Evolutionary conservation across 352 stramenopile genomes (phyloP).

Genomic region (Aphanomyces invadans): DNA sequence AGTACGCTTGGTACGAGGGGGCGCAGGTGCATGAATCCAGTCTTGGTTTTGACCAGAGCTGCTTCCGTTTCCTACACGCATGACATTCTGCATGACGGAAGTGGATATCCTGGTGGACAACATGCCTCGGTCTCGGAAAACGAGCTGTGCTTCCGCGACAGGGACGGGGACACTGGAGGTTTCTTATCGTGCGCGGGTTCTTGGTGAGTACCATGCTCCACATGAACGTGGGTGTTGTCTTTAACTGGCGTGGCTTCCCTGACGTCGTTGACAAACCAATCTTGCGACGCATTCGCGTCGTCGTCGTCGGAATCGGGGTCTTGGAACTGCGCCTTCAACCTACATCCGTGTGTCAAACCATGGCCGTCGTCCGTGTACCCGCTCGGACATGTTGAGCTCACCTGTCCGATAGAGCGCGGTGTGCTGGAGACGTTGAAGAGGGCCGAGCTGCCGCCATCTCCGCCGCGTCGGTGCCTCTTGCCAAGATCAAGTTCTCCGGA

Average conservation of each 20-base stretch:
- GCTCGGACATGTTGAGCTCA: no score
- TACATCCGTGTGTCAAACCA: neutral
- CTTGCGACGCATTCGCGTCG: conserved; percentile 51
- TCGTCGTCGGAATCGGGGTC: conserved; percentile 43
- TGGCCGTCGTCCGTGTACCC: no score
- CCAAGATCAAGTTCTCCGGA: neutral
- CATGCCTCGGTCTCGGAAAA: conserved; percentile 1
- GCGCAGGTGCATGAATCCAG: conserved; percentile 61
- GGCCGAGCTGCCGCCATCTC: neutral
- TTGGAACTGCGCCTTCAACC: conserved; percentile 58
- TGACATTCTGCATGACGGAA: conserved; percentile 30
- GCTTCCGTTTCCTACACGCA: conserved; percentile 19
- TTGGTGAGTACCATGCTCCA: neutral
- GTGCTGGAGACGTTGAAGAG: conserved; percentile 1
- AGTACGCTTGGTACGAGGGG: conserved; percentile 45
- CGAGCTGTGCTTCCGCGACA: conserved; percentile 15
- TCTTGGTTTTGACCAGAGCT: conserved; percentile 27
- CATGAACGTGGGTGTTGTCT: conserved; percentile 29
- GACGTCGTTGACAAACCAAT: conserved; percentile 79
- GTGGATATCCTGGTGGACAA: neutral
- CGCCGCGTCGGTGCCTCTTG: neutral
- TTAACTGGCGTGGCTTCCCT: conserved; percentile 27
- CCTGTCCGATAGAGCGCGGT: conserved; percentile 9
- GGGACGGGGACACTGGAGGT: neutral
- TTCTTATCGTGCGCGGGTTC: neutral